These are phyloP conservation scores for Linnemannia exigua DNA, from an alignment of 192 early-diverging fungal species.

Conservation along the genomic window DNA sequence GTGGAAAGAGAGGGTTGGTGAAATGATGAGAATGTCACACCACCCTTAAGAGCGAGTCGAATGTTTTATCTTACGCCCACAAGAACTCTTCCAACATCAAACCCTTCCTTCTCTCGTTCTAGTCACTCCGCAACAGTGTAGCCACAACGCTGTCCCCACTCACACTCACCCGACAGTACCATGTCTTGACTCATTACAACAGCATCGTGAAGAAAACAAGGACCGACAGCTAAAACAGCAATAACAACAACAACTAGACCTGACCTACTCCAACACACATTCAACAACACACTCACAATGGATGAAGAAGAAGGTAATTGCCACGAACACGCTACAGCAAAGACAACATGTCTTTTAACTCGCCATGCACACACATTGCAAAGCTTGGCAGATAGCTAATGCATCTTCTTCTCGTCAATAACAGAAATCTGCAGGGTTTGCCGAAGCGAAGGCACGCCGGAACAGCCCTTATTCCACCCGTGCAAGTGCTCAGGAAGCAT, in stretches of 20 bases:
- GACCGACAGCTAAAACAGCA: not conserved
- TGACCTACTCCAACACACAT: not conserved
- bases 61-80: too few relatives aligned
- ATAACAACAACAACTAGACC: not conserved
- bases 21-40: too few relatives aligned
- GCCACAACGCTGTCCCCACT: not conserved
- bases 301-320: slow-evolving; percentile 39
- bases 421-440: slow-evolving; percentile 87
- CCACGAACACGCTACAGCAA: not conserved
- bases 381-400: not conserved
- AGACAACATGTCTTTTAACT: not conserved
- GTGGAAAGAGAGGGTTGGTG: too few relatives aligned
- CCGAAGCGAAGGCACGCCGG: slow-evolving; percentile 78
- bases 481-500: slow-evolving; percentile 98
- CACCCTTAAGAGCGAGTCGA: too few relatives aligned
- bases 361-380: not conserved
- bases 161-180: not conserved
- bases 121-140: not conserved
- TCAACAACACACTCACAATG: slow-evolving; percentile 8
- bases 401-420: not conserved
- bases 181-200: slow-evolving; percentile 4
- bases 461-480: slow-evolving; percentile 91
- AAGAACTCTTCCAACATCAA: too few relatives aligned
- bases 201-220: not conserved
- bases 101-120: too few relatives aligned